These are phyloP conservation scores for Pseudognaphalium luteoalbum DNA, from an alignment of 129 eudicot genomes.

Conservation along the genomic window DNA sequence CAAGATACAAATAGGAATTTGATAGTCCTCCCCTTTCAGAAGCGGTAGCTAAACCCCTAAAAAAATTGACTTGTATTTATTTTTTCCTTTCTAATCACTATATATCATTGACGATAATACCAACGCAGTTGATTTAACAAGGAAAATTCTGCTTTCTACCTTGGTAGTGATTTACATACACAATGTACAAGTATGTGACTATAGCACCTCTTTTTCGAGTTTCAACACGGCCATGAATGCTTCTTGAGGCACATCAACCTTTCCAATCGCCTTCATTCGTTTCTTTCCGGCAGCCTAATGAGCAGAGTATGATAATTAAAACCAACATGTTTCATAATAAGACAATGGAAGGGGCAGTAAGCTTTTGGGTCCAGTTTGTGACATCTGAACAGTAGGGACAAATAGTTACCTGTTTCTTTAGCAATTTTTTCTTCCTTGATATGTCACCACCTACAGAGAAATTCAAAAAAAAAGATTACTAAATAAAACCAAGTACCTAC, in stretches of 20 bases:
- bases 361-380: neutral
- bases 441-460: conserved; percentile 87
- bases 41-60: conserved; percentile 9
- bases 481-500: neutral
- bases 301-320: no score
- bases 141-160: conserved; percentile 16
- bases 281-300: conserved; percentile 95
- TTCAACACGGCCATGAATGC: conserved; percentile 98
- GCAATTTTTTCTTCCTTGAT: conserved; percentile 87
- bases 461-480: neutral
- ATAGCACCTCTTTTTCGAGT: conserved; percentile 92
- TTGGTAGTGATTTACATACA: conserved; percentile 26
- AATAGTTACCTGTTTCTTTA: conserved; percentile 74
- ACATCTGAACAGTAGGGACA: neutral
- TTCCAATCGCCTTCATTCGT: conserved; percentile 94
- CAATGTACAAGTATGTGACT: conserved; percentile 32
- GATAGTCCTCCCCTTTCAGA: conserved; percentile 18
- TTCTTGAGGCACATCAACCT: conserved; percentile 96
- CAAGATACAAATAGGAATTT: conserved; percentile 14
- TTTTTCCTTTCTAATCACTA: conserved; percentile 17
- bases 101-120: conserved; percentile 13
- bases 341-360: no score
- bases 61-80: conserved; percentile 2
- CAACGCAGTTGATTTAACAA: conserved; percentile 8
- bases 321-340: neutral